Conservation (phyloP, 768 basidiomycete species). For the Tulasnella sp. region DNA sequence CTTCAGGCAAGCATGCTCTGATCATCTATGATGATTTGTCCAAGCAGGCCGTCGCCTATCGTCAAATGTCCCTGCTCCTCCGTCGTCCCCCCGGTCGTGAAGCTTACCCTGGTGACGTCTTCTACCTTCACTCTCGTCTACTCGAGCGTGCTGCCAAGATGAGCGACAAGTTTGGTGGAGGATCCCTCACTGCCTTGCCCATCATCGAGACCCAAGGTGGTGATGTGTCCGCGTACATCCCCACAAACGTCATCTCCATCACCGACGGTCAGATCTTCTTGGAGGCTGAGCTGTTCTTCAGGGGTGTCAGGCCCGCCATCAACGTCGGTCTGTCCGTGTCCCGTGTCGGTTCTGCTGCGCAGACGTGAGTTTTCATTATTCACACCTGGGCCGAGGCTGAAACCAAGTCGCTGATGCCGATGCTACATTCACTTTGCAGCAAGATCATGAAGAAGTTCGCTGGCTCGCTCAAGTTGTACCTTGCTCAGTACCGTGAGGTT, state of each 20-base stretch:
- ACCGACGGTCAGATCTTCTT: slow-evolving; percentile 99
- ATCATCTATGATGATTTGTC: slow-evolving; percentile 99
- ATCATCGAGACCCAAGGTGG: slow-evolving; percentile 99
- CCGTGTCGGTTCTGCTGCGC: slow-evolving; percentile 99
- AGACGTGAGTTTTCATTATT: slow-evolving; percentile 79
- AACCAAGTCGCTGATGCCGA: too few relatives aligned
- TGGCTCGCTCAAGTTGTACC: slow-evolving; percentile 98
- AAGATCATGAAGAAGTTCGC: slow-evolving; percentile 99
- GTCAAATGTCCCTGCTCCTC: slow-evolving; percentile 99
- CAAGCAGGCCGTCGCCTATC: slow-evolving; percentile 99
- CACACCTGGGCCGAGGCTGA: neutral
- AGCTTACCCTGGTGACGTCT: slow-evolving; percentile 99
- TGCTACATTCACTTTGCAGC: slow-evolving; percentile 28
- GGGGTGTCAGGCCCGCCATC: slow-evolving; percentile 98
- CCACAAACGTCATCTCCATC: slow-evolving; percentile 96
- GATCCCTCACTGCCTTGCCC: slow-evolving; percentile 95
- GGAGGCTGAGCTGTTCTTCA: slow-evolving; percentile 99
- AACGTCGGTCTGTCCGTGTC: slow-evolving; percentile 99
- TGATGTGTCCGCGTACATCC: slow-evolving; percentile 99
- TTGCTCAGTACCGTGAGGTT: slow-evolving; percentile 99
- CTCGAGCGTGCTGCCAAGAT: slow-evolving; percentile 99
- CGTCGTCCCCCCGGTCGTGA: slow-evolving; percentile 99
- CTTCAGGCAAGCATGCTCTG: slow-evolving; percentile 83
- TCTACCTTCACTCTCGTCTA: slow-evolving; percentile 99
- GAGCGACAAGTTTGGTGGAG: slow-evolving; percentile 97